These are phyloP conservation scores for Mycena venus DNA, from an alignment of 768 basidiomycete genomes.

Conservation along the genomic window DNA sequence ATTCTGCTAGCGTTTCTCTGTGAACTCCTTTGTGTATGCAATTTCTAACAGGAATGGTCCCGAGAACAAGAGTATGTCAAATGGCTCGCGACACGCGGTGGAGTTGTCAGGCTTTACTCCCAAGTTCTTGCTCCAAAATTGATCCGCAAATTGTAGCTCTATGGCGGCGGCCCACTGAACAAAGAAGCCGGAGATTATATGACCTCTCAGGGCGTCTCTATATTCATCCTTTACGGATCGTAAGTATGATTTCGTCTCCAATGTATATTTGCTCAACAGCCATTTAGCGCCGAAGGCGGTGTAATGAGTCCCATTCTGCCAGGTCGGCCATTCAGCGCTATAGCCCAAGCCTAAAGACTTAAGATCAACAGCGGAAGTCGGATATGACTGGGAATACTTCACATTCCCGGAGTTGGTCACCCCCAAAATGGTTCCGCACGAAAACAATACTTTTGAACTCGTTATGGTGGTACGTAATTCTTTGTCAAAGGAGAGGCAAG, in stretches of 20 bases:
- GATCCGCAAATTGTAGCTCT: slow-evolving; percentile 39
- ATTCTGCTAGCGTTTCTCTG: neutral
- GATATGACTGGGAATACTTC: slow-evolving; percentile 40
- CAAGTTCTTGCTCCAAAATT: neutral
- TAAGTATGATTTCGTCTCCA: slow-evolving; percentile 31
- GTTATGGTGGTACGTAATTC: slow-evolving; percentile 50
- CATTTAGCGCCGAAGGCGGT: slow-evolving; percentile 29
- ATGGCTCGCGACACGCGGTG: slow-evolving; percentile 21
- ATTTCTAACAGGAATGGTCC: slow-evolving; percentile 6
- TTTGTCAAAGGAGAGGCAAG: neutral
- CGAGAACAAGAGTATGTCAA: slow-evolving; percentile 37
- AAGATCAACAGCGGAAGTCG: neutral
- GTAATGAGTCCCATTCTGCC: slow-evolving; percentile 36
- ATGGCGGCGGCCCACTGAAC: slow-evolving; percentile 52
- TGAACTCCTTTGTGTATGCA: neutral
- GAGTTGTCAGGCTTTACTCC: slow-evolving; percentile 10
- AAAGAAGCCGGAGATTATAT: slow-evolving; percentile 50
- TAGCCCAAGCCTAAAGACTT: neutral
- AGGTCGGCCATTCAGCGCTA: neutral
- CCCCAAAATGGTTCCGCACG: slow-evolving; percentile 47
- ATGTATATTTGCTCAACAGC: neutral
- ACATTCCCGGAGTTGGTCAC: slow-evolving; percentile 35
- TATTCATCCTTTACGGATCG: slow-evolving; percentile 49
- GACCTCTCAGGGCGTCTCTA: slow-evolving; percentile 45
- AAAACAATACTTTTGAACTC: slow-evolving; percentile 50